Evolutionary conservation across 805 yeast species (phyloP).

Genomic region (Clavispora carvajalis): DNA sequence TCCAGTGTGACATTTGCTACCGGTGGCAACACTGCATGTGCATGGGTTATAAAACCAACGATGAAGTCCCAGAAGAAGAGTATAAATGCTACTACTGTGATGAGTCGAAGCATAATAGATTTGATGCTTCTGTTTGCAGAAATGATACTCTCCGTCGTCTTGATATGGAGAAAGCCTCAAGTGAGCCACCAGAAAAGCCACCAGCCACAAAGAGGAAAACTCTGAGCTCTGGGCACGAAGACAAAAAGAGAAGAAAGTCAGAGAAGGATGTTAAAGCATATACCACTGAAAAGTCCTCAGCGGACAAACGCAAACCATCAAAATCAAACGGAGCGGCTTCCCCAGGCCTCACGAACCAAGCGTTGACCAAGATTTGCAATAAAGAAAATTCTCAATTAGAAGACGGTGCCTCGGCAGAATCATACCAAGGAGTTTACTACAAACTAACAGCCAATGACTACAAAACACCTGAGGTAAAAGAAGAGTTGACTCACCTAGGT

Average conservation of each 20-base stretch:
- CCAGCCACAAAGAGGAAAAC: conserved; percentile 14
- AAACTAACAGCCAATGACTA: conserved; percentile 43
- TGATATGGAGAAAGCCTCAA: conserved; percentile 20
- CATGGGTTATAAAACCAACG: conserved; percentile 67
- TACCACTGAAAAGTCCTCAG: conserved; percentile 2
- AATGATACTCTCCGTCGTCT: conserved; percentile 26
- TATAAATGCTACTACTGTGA: conserved; percentile 79
- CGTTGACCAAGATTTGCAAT: conserved; percentile 16
- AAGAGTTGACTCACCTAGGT: conserved; percentile 20
- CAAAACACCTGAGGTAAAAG: conserved; percentile 31
- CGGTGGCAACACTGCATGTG: conserved; percentile 97
- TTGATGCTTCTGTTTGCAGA: conserved; percentile 35
- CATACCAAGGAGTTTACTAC: conserved; percentile 50
- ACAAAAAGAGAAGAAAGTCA: conserved; percentile 23
- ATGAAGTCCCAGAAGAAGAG: conserved; percentile 71
- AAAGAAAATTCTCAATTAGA: conserved; percentile 41
- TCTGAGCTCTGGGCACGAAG: conserved; percentile 24
- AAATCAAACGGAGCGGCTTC: background rate
- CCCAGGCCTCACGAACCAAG: conserved; percentile 4
- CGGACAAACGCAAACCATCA: conserved; percentile 11
- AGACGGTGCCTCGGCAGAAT: conserved; percentile 38
- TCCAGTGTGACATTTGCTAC: conserved; percentile 88
- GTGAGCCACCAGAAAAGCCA: conserved; percentile 14
- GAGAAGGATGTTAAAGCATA: conserved; percentile 10
- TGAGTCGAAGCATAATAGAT: conserved; percentile 35